Evolutionary conservation across 1,139 yeast species (phyloP).

Genomic region (Lipomyces yarrowii): DNA sequence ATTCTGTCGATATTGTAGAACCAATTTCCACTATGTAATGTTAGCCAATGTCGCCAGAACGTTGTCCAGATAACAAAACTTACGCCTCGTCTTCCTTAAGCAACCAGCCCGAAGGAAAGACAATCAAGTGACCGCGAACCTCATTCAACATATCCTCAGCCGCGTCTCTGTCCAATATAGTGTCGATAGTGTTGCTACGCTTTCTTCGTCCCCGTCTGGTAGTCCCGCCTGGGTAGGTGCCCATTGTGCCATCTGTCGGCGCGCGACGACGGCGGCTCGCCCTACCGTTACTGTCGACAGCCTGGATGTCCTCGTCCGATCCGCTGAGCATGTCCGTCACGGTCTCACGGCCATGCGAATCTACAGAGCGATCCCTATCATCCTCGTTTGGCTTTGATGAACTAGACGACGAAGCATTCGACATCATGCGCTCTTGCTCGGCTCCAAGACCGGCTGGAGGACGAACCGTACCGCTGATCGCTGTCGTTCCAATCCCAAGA

Average conservation of each 20-base stretch:
- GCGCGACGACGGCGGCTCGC: not conserved
- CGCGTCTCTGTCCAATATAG: slow-evolving; percentile 70
- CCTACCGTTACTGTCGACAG: not conserved
- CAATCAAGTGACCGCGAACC: slow-evolving; percentile 85
- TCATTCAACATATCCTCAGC: slow-evolving; percentile 74
- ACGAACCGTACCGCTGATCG: not conserved
- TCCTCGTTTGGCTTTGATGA: not conserved
- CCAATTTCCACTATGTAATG: slow-evolving; percentile 71
- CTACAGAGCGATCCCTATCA: not conserved
- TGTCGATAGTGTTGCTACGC: slow-evolving; percentile 11
- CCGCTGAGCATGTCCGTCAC: not conserved
- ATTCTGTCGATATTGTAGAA: slow-evolving; percentile 89
- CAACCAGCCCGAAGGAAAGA: slow-evolving; percentile 92
- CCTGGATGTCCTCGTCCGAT: not conserved
- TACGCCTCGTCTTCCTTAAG: slow-evolving; percentile 69
- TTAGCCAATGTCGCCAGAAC: slow-evolving; percentile 11
- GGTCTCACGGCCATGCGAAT: not conserved
- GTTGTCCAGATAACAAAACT: slow-evolving; percentile 4
- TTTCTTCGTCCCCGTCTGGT: slow-evolving; percentile 5
- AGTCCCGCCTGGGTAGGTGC: not conserved
- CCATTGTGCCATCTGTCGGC: not conserved
- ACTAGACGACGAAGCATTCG: not conserved
- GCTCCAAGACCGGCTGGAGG: not conserved
- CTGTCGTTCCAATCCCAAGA: not conserved
- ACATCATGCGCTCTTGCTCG: not conserved